Percentiles rank a stretch among this genome's conserved stretches.
These are phyloP conservation scores for Diplodia scrobiculata DNA, from an alignment of 2,329 filamentous ascomycete species.

Conservation along the genomic window DNA sequence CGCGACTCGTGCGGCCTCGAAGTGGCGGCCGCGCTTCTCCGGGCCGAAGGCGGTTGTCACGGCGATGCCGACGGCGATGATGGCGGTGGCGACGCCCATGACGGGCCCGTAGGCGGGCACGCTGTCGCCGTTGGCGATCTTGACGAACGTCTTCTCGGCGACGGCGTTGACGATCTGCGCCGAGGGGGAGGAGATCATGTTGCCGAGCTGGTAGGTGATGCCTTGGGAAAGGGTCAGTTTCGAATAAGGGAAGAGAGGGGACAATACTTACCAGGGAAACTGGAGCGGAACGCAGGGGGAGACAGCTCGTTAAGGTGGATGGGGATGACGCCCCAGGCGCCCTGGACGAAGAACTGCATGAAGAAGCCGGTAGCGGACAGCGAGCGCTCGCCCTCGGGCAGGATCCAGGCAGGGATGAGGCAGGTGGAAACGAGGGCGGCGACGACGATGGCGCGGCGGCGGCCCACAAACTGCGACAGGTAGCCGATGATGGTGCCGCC, in stretches of 20 bases:
- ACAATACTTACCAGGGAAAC: slow-evolving; percentile 59
- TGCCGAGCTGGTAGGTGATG: slow-evolving; percentile 72
- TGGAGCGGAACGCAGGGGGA: slow-evolving; percentile 69
- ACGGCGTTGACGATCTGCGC: slow-evolving; percentile 78
- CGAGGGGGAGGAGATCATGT: slow-evolving; percentile 71
- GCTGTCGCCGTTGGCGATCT: slow-evolving; percentile 54
- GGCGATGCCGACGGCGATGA: slow-evolving; percentile 70
- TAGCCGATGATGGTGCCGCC: slow-evolving; percentile 75
- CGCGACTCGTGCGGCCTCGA: slow-evolving; percentile 62
- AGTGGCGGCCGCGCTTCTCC: slow-evolving; percentile 71
- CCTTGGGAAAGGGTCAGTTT: slow-evolving; percentile 36
- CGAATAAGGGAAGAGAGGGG: no score
- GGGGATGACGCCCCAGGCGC: slow-evolving; percentile 51
- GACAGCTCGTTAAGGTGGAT: slow-evolving; percentile 76
- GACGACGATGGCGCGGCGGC: slow-evolving; percentile 67
- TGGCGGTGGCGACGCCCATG: slow-evolving; percentile 76
- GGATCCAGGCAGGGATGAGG: slow-evolving; percentile 71
- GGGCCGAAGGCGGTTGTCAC: slow-evolving; percentile 70
- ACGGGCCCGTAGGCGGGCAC: slow-evolving; percentile 72
- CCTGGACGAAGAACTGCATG: slow-evolving; percentile 60
- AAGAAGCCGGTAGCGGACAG: slow-evolving; percentile 69
- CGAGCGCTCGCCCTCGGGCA: slow-evolving; percentile 61
- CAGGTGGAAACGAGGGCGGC: slow-evolving; percentile 62
- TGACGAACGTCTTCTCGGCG: slow-evolving; percentile 59
- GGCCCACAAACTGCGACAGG: slow-evolving; percentile 72